Base-by-base conservation (phyloP, 1,284 basidiomycete genomes). In the Ceraceosorus bombacis region DNA sequence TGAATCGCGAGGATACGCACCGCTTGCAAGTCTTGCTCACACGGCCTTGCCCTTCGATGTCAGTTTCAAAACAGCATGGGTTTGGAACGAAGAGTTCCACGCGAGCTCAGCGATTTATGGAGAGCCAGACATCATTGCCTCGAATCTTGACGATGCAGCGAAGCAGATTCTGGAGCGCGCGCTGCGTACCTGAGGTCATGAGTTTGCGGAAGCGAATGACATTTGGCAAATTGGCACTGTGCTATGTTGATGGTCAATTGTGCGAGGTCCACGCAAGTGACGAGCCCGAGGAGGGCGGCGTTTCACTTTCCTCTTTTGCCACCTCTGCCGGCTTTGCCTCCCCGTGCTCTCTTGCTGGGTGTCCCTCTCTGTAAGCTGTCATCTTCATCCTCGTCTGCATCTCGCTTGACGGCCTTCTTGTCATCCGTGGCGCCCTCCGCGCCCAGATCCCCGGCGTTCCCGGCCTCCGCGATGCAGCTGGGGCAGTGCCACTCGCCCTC, bases 401-500 rank as follows among this genome's bases (percentile, higher is more conserved):
- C 43, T 15, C 9, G 10, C 43, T 46, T 46, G 43, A 10, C 27
- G 27, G 27, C 10, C 43, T 46, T 46, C 15, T 10, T 10, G 43
- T 15, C 43, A 15, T 15, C 43, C 10, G 9, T 15, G 43, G 43
- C 43, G 43, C 9, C 10, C 43, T 46, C 15, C 10, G 10, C 43
- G 43, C 43, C 43, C 43, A 46, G 43, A 15, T 46, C 9, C 2
- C 43, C 43, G 1, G 43, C 43, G 43, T 10, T 15, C 10, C 43
- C 43, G 15, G 43, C 57, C 6, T 55, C 53, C 12, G 51, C 50
- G 41, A 56, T 46, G 56, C 72, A 78, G 41, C 63, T 54, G 17
- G 64, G 65, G 54, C 72, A 75, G 57, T 70, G 63, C 69, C 70
- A 72, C 55, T 73, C 68, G 54, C 88, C 92, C 27, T 89, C 88